A percentile compares a stretch with the other conserved stretches of the same genome.
These are phyloP conservation scores for Alternaria ventricosa DNA, from an alignment of 2,329 filamentous ascomycete species.

Conservation along the genomic window DNA sequence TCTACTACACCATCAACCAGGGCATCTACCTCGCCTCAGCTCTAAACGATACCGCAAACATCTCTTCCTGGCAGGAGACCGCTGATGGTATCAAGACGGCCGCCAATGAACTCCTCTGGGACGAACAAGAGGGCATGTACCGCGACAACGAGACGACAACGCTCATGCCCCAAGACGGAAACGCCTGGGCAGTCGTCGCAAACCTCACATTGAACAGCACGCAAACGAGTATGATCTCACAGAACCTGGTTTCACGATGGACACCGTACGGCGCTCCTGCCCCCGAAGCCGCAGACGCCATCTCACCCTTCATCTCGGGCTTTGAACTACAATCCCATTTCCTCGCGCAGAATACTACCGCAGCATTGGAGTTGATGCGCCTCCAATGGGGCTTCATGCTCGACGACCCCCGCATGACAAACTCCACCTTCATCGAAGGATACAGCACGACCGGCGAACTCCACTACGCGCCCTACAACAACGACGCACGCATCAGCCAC, in stretches of 20 bases:
- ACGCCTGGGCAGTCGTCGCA: slow-evolving; percentile 51
- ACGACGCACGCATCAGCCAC: slow-evolving; percentile 57
- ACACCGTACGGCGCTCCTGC: slow-evolving; percentile 56
- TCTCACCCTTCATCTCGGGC: slow-evolving; percentile 57
- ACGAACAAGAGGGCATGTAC: slow-evolving; percentile 58
- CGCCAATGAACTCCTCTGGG: slow-evolving; percentile 59
- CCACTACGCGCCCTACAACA: slow-evolving; percentile 58
- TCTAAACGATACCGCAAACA: slow-evolving; percentile 52
- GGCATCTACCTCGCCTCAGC: slow-evolving; percentile 60
- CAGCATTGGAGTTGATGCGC: slow-evolving; percentile 54
- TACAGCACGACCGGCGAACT: slow-evolving; percentile 55
- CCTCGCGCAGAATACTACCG: slow-evolving; percentile 48
- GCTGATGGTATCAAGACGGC: slow-evolving; percentile 53
- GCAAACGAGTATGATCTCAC: slow-evolving; percentile 42
- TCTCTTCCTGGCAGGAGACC: slow-evolving; percentile 50
- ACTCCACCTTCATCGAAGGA: slow-evolving; percentile 61
- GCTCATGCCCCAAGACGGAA: slow-evolving; percentile 58
- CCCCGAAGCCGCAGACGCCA: slow-evolving; percentile 54
- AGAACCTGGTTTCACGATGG: slow-evolving; percentile 46
- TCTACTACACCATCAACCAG: slow-evolving; percentile 61
- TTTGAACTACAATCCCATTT: slow-evolving; percentile 57
- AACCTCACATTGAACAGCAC: slow-evolving; percentile 44
- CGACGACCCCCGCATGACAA: slow-evolving; percentile 60
- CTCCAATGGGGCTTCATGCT: slow-evolving; percentile 64
- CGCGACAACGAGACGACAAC: slow-evolving; percentile 61